Conservation (phyloP, 306 rosid genomes). For the Biancaea sappan region DNA sequence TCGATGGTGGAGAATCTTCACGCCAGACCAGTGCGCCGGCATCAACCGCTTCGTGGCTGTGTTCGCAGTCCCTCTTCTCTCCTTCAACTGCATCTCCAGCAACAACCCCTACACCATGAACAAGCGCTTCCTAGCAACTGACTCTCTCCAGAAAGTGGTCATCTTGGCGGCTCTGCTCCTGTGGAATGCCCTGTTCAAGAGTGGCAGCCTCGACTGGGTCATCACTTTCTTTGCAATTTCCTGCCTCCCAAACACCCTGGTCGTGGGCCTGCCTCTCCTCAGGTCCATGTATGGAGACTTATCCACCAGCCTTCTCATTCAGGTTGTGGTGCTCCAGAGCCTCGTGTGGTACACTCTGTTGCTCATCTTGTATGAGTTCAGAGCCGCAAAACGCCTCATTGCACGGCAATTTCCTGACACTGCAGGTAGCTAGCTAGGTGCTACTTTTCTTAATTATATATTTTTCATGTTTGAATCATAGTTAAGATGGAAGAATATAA, state of each 20-base stretch:
- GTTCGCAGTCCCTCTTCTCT: conserved; percentile 80
- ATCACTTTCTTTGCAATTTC: conserved; percentile 88
- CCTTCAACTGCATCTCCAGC: conserved; percentile 82
- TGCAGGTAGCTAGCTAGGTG: too few relatives aligned
- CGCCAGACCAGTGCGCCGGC: conserved; percentile 86
- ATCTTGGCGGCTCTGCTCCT: conserved; percentile 65
- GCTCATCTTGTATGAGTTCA: conserved; percentile 79
- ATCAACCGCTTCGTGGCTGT: conserved; percentile 85
- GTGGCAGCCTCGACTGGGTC: conserved; percentile 70
- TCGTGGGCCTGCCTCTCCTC: conserved; percentile 82
- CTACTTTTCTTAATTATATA: too few relatives aligned
- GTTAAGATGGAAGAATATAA: too few relatives aligned
- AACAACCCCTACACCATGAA: conserved; percentile 82
- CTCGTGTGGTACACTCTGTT: conserved; percentile 85
- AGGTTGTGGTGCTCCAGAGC: conserved; percentile 82
- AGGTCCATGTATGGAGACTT: conserved; percentile 85
- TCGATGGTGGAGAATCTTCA: conserved; percentile 85
- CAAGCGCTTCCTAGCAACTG: conserved; percentile 82
- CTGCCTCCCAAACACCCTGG: conserved; percentile 85
- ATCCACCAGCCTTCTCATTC: conserved; percentile 76
- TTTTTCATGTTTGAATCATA: too few relatives aligned
- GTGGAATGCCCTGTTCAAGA: conserved; percentile 67
- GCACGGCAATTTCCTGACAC: conserved; percentile 67
- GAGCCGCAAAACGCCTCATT: conserved; percentile 80
- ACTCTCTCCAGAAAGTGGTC: conserved; percentile 73